A percentile compares a stretch with the other conserved stretches of the same genome.
phyloP scores from a whole-genome alignment of 108 stramenopile genomes.

The Cyclotella baltica region DNA sequence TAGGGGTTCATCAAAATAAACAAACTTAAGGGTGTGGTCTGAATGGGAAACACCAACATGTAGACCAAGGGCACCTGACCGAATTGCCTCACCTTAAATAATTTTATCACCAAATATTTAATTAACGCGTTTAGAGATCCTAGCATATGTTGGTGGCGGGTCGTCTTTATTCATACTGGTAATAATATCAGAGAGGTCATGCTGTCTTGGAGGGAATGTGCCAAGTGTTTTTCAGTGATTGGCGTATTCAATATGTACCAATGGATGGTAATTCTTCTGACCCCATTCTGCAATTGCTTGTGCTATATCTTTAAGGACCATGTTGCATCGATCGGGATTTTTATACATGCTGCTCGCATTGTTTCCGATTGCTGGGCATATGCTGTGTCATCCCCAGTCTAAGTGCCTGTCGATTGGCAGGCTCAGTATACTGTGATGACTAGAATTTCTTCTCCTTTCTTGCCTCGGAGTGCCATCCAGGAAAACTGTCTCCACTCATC shows the following conservation, averaged over 20 bases:
- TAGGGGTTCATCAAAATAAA: neutral
- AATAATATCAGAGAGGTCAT: neutral
- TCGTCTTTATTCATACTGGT: neutral
- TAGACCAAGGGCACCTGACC: neutral
- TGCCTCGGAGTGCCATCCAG: conserved; percentile 5
- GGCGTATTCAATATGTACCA: neutral
- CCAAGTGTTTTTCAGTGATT: neutral
- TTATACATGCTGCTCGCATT: neutral
- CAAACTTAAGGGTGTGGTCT: neutral
- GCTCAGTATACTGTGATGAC: conserved; percentile 7
- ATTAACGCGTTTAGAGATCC: neutral
- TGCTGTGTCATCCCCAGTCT: neutral
- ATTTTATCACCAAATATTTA: conserved; percentile 1
- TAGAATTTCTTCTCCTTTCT: neutral
- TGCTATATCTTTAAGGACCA: neutral
- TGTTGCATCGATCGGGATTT: conserved; percentile 1
- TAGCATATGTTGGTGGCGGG: conserved; percentile 2
- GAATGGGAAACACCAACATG: neutral
- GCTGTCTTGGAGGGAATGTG: neutral
- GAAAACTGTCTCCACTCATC: neutral
- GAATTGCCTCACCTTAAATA: neutral
- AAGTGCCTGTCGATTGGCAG: neutral
- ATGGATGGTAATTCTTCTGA: neutral
- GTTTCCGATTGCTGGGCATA: neutral
- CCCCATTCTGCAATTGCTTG: neutral